Percentiles rank a stretch among this genome's conserved stretches.
Conservation (phyloP, 495 filamentous ascomycete species). For the Parathielavia hyrcaniae region DNA sequence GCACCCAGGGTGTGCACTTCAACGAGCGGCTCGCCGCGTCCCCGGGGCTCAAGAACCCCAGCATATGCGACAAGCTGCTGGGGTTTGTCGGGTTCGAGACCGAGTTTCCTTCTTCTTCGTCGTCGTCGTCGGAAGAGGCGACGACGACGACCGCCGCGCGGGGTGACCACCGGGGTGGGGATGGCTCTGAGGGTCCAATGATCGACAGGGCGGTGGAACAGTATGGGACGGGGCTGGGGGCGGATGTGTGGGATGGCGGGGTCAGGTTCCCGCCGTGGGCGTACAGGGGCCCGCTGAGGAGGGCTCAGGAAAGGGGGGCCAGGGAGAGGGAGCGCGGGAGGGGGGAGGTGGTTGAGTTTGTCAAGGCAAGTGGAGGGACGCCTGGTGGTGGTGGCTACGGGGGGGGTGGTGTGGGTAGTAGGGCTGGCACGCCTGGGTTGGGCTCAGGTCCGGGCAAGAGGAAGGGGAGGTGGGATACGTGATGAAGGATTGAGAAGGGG, state of each 20-base stretch:
- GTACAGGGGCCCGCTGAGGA: constrained; percentile 66
- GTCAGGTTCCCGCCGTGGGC: constrained; percentile 58
- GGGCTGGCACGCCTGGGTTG: constrained; percentile 31
- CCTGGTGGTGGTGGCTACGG: constrained; percentile 35
- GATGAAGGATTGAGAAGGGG: constrained; percentile 14
- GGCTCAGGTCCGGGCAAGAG: constrained; percentile 40
- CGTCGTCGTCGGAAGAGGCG: neutral
- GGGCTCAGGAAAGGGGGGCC: constrained; percentile 54
- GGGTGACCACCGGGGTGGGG: too few relatives aligned
- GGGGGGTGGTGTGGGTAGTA: constrained; percentile 32
- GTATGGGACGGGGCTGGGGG: constrained; percentile 66
- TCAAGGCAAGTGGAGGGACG: constrained; percentile 29
- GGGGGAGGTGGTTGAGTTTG: constrained; percentile 71
- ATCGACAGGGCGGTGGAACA: constrained; percentile 38
- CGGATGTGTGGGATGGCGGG: constrained; percentile 60
- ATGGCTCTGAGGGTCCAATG: neutral
- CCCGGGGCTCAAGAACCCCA: constrained; percentile 72
- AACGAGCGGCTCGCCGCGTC: constrained; percentile 72
- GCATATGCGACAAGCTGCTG: constrained; percentile 70
- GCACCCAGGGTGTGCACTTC: constrained; percentile 77
- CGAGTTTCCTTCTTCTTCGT: neutral
- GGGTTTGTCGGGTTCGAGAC: constrained; percentile 66
- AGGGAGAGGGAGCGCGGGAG: constrained; percentile 52
- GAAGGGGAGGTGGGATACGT: constrained; percentile 47
- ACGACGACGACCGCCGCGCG: too few relatives aligned